Evolutionary conservation across 345 rosid species (phyloP), one percentile per base, ranked within the genome.

Genomic region (Sisymbrium irio): DNA sequence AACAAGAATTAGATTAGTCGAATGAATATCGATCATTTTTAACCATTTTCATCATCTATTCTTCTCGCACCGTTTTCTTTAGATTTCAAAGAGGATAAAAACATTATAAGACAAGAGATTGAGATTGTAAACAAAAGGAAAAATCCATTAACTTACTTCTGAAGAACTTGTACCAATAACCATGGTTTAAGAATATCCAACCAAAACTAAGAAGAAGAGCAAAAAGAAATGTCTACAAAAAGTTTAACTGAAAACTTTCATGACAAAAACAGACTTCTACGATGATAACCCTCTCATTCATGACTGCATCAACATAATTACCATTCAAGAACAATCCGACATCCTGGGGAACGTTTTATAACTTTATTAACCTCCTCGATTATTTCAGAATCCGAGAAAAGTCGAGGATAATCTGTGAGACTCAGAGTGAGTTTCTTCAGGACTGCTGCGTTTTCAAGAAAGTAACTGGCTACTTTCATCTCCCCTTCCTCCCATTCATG

Each of bases 391-490:
- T 62, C 33, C 2, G 62, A 3, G n/a, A 5, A 20, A 22, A 1
- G 1, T 4, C 22, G 47, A 41, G 59, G 27, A 47, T 9, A 7
- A 1, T 20, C 3, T 1, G 1, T 3, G 20, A 64, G 19, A 44
- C 58, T 44, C 20, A 73, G 6, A 17, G 6, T 8, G 12, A 64
- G 50, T 65, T 65, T 44, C 58, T 54, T 44, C 28, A 73, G 71
- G 18, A 73, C 46, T 7, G 37, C 7, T 14, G 71, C 20, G 39
- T 73, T 73, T 33, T 73, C 46, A 35, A 64, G 71, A 54, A 73
- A 73, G 71, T 64, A 73, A 8, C 47, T 45, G 4, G 47, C 71
- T 18, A 53, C 7, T 41, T 41, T 41, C 55, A 36, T 40, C 17
- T 72, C 69, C 4, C 51, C 35, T 53, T 62, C 67, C 10, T 37